Evolutionary conservation across 2,329 filamentous ascomycete species (phyloP), one percentile per base, ranked within the genome.

Genomic region (Xylariaceae sp.): DNA sequence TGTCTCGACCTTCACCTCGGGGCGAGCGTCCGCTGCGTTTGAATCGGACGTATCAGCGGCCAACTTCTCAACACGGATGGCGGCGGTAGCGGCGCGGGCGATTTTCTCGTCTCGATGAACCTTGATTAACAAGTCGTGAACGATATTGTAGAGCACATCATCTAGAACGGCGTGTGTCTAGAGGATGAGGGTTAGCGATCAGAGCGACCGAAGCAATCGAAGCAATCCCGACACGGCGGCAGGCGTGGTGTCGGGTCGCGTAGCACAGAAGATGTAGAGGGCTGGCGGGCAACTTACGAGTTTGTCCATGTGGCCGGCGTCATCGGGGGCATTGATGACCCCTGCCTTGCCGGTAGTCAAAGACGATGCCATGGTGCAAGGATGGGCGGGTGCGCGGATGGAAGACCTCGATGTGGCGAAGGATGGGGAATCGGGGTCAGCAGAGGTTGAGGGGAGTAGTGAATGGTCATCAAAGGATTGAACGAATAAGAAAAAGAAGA

Each of bases 81-180:
- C 80, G 67, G 88, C 81, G 61, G 87, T 82, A 64, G 82, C 76
- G 67, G 85, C 85, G 72, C 87, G 85, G 56, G 89, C 84, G 64
- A 85, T 83, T 77, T 92, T 92, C 76, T 93, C 90, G 66, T 89
- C 83, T 65, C 87, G 88, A 73, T 93, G 90, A 47, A 85, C 86
- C 72, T 89, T 84, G 68, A 91, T 80, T 64, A 90, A 79, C 55
- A 90, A 80, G 71, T 90, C 88, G 73, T 89, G 87, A 66, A 92
- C 81, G 69, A 92, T 82, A 73, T 90, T 92, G 77, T 88, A 86
- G 62, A 93, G 77, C 58, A 88, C 75, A 70, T 92, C 88, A 69
- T 92, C 87, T 69, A 93, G 80, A 61, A 93, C 82, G 18, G 82
- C 76, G 70, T 85, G 81, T 64, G 85, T 78, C 85, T 87, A 35